Base-by-base conservation (phyloP, 2,329 filamentous ascomycete genomes). In the Davidsoniella australis region DNA sequence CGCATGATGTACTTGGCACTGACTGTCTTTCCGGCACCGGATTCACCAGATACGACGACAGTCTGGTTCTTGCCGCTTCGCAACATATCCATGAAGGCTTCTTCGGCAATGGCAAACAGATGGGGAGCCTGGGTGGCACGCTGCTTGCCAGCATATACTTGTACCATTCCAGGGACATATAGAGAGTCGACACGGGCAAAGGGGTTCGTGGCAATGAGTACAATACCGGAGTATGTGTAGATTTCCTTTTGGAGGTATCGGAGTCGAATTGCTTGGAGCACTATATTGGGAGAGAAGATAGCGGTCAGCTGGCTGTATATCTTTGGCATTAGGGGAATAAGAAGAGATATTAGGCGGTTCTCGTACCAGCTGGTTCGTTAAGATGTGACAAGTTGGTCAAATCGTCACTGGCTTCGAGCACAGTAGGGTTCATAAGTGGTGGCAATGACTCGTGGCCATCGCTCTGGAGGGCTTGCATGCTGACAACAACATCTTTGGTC, bases 1-100 rank as follows among this genome's bases (percentile, higher is more conserved):
- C 91, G 80, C 91, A 98, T 98, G 63, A 98, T 96, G 68, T 98
- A 96, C 70, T 98, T 98, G 59, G 91, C 91, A 66, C 89, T 96
- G 64, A 98, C 91, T 4, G 91, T 98, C 71, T 98, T 98, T 61
- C 91, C 91, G 55, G 91, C 91, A 75, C 91, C 91, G 49, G 91
- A 98, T 67, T 98, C 91, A 63, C 91, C 91, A 36, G 91, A 98
- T n/a, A 98, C 91, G 48, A 98, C 91, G 55, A 98, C 85, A 38
- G 91, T 98, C 70, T 98, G 91, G 67, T 98, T 98, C 66, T 87
- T 88, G 58, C 76, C 75, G 68, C 95, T 91, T 57, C 91, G 83
- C 62, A 98, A 68, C 91, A 98, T 98, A 70, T 98, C 91, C 85
- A 89, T 86, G 69, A 96, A 98, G 54, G 91, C 88, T 67, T 98